Conservation (phyloP, 2,329 filamentous ascomycete species). For the Berkeleyomyces rouxiae region DNA sequence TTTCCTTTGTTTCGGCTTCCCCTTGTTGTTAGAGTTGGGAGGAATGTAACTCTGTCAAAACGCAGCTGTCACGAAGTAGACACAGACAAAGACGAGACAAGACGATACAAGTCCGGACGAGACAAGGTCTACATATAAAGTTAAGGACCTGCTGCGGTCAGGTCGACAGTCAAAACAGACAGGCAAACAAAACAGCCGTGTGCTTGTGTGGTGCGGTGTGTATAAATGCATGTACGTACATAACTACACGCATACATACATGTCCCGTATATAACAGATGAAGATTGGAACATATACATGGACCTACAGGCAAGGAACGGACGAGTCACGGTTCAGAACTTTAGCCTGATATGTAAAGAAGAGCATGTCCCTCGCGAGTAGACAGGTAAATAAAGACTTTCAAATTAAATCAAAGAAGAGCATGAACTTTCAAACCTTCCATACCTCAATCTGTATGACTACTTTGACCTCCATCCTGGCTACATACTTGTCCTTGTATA, state of each 20-base stretch:
- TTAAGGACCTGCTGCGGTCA: background rate
- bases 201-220: no score
- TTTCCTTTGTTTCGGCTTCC: background rate
- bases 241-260: no score
- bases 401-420: no score
- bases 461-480: no score
- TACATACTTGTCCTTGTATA: background rate
- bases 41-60: constrained; percentile 2
- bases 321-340: background rate
- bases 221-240: no score
- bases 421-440: no score
- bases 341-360: background rate
- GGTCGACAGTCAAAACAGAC: background rate
- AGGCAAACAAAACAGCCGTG: background rate
- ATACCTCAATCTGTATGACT: no score
- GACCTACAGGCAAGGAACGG: background rate
- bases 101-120: background rate
- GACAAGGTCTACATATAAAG: background rate
- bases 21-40: background rate
- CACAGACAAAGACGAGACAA: background rate
- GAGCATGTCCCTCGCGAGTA: background rate
- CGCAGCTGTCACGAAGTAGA: background rate
- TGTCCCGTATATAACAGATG: background rate
- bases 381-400: no score
- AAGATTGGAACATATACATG: background rate